Conservation (phyloP, 2,329 filamentous ascomycete genomes). For the Hymenoscyphus fraxineus region DNA sequence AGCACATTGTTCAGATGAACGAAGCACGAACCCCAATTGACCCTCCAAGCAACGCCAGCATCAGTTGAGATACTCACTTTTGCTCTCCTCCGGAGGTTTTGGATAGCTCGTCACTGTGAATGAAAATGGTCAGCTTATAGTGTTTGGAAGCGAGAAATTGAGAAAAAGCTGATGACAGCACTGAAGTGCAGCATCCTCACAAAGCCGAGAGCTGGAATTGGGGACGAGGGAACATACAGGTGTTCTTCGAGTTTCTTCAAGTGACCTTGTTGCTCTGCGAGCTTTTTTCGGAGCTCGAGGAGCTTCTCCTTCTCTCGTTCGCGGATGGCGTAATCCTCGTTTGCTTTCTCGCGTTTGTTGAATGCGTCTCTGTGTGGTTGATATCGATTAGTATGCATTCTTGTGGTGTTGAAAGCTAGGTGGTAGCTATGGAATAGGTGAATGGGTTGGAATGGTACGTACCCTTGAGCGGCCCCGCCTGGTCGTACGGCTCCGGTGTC, state of each 20-base stretch:
- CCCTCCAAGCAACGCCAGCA: not conserved
- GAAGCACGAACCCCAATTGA: not conserved
- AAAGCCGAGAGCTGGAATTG: not conserved
- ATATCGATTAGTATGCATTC: not conserved
- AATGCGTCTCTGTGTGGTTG: slow-evolving; percentile 70
- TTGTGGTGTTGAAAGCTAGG: not conserved
- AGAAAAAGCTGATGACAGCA: not conserved
- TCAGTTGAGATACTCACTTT: slow-evolving; percentile 30
- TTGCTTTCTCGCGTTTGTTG: slow-evolving; percentile 84
- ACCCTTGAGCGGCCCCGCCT: slow-evolving; percentile 23
- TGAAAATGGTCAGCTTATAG: slow-evolving; percentile 6
- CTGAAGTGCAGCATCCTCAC: not conserved
- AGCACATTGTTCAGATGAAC: slow-evolving; percentile 11
- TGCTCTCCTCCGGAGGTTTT: slow-evolving; percentile 51
- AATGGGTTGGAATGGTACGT: slow-evolving; percentile 11
- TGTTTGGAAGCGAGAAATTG: slow-evolving; percentile 10
- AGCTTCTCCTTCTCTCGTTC: slow-evolving; percentile 92
- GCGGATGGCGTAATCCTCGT: slow-evolving; percentile 80
- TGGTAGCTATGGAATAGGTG: not conserved
- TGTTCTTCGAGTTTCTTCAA: slow-evolving; percentile 80
- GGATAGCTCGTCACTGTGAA: slow-evolving; percentile 69
- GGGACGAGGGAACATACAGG: slow-evolving; percentile 58
- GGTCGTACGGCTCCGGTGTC: slow-evolving; percentile 43
- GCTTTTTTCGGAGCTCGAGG: slow-evolving; percentile 65
- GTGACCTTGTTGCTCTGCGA: slow-evolving; percentile 75